A percentile compares a stretch with the other conserved stretches of the same genome.
These are phyloP conservation scores for Chernovozyma sophiae-reginae DNA, from an alignment of 1,139 yeast genomes.

Conservation along the genomic window DNA sequence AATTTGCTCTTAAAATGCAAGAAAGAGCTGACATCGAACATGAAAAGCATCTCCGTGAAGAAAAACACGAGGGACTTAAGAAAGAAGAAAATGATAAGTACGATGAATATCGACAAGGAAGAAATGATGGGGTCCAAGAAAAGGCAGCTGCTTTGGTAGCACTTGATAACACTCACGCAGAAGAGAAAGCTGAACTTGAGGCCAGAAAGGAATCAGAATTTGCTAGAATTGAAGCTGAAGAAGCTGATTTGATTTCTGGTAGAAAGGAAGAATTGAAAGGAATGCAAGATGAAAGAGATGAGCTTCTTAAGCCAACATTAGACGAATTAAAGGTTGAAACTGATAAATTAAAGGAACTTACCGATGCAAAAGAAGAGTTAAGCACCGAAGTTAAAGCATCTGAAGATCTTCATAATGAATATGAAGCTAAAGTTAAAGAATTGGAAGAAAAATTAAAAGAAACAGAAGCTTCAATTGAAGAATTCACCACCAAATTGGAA, in stretches of 20 bases:
- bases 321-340: slow-evolving; percentile 39
- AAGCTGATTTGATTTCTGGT: slow-evolving; percentile 33
- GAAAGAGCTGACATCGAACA: slow-evolving; percentile 36
- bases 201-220: slow-evolving; percentile 38
- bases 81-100: slow-evolving; percentile 37
- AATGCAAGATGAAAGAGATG: slow-evolving; percentile 45
- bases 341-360: slow-evolving; percentile 35
- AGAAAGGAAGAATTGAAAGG: slow-evolving; percentile 42
- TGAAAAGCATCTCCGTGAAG: slow-evolving; percentile 36
- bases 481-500: slow-evolving; percentile 29
- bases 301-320: slow-evolving; percentile 35
- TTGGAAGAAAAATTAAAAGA: slow-evolving; percentile 34
- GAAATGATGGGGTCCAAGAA: slow-evolving; percentile 35
- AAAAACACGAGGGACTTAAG: slow-evolving; percentile 38
- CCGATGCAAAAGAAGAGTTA: slow-evolving; percentile 36
- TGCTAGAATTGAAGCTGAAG: slow-evolving; percentile 41
- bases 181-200: slow-evolving; percentile 36
- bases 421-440: slow-evolving; percentile 30
- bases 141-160: slow-evolving; percentile 34
- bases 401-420: slow-evolving; percentile 31
- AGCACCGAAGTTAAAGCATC: slow-evolving; percentile 31
- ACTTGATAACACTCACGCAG: slow-evolving; percentile 29
- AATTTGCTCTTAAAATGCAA: slow-evolving; percentile 47
- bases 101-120: slow-evolving; percentile 25
- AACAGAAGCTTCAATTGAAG: slow-evolving; percentile 36